These are phyloP conservation scores for Auxenochlorella protothecoides DNA, from an alignment of 139 green algal genomes.

Conservation along the genomic window DNA sequence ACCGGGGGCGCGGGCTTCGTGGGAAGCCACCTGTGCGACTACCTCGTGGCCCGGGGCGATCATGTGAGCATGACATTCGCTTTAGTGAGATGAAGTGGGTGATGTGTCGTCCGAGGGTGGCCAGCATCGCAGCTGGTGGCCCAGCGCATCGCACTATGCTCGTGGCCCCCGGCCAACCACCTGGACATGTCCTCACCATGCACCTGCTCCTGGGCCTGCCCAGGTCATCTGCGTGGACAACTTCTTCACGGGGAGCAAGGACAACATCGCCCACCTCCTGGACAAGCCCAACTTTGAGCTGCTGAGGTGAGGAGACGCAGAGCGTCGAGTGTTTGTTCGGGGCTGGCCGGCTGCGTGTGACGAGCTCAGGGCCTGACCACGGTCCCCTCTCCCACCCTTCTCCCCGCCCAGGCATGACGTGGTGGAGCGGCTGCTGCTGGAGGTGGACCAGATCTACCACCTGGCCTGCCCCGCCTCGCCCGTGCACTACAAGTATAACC, in stretches of 20 bases:
- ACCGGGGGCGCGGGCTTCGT: conserved; percentile 96
- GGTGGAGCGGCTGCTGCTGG: conserved; percentile 85
- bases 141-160: no score
- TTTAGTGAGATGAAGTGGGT: no score
- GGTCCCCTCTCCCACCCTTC: background rate
- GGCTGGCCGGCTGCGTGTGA: no score
- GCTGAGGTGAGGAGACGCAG: conserved; percentile 40
- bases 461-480: conserved; percentile 97
- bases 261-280: conserved; percentile 88
- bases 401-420: conserved; percentile 70
- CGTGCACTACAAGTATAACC: conserved; percentile 99
- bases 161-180: no score
- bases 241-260: conserved; percentile 96
- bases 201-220: background rate
- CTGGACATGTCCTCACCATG: background rate
- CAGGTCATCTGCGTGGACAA: conserved; percentile 98
- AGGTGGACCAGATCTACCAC: conserved; percentile 98
- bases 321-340: no score
- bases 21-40: conserved; percentile 88
- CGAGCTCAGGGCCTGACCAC: no score
- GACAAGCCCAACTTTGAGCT: conserved; percentile 91
- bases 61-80: conserved; percentile 44
- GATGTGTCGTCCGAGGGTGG: no score
- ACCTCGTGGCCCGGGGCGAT: conserved; percentile 75
- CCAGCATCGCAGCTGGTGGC: no score